Evolutionary conservation across 352 stramenopile genomes (phyloP).

Genomic region (Phytophthora boehmeriae): DNA sequence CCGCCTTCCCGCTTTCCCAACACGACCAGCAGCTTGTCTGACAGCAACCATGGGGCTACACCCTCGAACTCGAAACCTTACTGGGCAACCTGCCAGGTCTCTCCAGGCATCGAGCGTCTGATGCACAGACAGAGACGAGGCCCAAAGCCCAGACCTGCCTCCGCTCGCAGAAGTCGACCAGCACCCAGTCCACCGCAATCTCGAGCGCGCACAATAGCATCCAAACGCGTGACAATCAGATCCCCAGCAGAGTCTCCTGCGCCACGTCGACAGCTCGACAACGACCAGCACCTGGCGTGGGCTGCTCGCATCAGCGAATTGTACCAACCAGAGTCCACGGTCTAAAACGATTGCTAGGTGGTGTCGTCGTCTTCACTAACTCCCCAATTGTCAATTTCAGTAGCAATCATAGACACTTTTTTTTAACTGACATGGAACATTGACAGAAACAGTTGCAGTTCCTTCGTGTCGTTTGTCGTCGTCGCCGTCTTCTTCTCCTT

Average conservation of each 20-base stretch:
- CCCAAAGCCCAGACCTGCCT: constrained; percentile 3
- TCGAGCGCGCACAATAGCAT: background rate
- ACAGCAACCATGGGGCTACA: background rate
- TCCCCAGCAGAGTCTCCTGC: background rate
- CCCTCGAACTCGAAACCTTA: constrained; percentile 15
- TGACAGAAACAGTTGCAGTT: constrained; percentile 63
- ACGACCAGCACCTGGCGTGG: constrained; percentile 60
- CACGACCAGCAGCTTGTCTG: background rate
- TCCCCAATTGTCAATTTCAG: background rate
- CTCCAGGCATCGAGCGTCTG: constrained; percentile 31
- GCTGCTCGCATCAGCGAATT: constrained; percentile 59
- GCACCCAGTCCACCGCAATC: background rate
- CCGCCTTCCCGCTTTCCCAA: constrained; percentile 11
- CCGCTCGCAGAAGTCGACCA: constrained; percentile 10
- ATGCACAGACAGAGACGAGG: constrained; percentile 30
- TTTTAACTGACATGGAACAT: constrained; percentile 56
- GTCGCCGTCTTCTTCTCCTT: constrained; percentile 7
- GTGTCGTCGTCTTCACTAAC: background rate
- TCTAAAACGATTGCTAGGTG: background rate
- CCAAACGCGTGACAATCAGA: constrained; percentile 14
- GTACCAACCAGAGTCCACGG: constrained; percentile 38
- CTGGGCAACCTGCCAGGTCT: constrained; percentile 28
- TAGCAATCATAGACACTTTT: background rate
- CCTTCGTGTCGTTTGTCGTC: constrained; percentile 37
- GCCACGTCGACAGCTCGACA: constrained; percentile 28